Evolutionary conservation across 768 basidiomycete species (phyloP), one percentile per base, ranked within the genome.

Genomic region (Guyanaporus albipodus): DNA sequence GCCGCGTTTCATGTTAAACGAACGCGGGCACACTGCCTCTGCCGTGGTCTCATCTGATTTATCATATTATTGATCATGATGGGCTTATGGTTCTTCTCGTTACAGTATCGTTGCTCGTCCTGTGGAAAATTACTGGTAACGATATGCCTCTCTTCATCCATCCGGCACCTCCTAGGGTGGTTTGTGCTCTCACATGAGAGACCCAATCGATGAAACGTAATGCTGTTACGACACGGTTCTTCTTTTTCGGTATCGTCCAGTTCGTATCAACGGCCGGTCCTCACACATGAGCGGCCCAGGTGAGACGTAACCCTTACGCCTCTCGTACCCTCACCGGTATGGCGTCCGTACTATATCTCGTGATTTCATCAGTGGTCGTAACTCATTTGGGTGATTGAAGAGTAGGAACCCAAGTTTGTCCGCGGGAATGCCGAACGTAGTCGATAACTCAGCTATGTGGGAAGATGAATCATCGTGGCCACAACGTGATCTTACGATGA

Each of bases 141-240:
- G 80, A 77, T 64, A 79, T 81, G 77, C 81, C 81, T 41, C 66
- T 83, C 52, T 69, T 72, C 51, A 66, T 79, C 53, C 70, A 70
- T 27, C 68, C 65, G 17, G 53, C 65, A 23, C 56, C 40, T 41
- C 24, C 31, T 38, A 55, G 38, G 17, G 15, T n/a, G 31, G 10
- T 32, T 32, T n/a, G 17, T 32, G 15, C 31, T 32, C 31, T 15
- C 31, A 12, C 15, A 32, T 6, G 31, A 32, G 12, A 8, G 31
- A 32, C 4, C 12, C n/a, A 32, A 32, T n/a, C n/a, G n/a, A 32
- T 32, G 15, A 14, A 32, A 32, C 31, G 31, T 32, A 32, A 32
- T 15, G n/a, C n/a, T n/a, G 10, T 32, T 32, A 32, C 31, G 31
- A 32, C 31, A 6, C 27, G 15, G 17, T 32, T n/a, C 31, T 32